These are phyloP conservation scores for Irineochytrium annulatum DNA, from an alignment of 192 early-diverging fungal species.

Conservation along the genomic window DNA sequence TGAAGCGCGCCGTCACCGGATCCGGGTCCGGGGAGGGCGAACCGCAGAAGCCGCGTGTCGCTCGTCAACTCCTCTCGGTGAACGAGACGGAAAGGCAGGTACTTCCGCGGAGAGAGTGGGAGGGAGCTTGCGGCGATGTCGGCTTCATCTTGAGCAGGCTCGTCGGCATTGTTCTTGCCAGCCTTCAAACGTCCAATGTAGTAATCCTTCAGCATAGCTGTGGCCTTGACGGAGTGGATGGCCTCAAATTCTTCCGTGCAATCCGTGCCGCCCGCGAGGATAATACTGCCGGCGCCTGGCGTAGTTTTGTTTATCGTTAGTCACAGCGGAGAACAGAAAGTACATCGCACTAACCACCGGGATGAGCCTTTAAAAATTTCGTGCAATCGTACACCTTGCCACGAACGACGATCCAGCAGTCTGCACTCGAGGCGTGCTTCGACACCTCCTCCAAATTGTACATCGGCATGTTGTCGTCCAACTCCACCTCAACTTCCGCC, in stretches of 20 bases:
- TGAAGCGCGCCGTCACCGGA: slow-evolving; percentile 34
- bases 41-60: slow-evolving; percentile 55
- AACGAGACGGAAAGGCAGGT: slow-evolving; percentile 4
- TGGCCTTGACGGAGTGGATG: slow-evolving; percentile 34
- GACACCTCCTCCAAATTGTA: slow-evolving; percentile 25
- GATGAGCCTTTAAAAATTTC: slow-evolving; percentile 32
- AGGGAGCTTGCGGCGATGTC: background rate
- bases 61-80: background rate
- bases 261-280: slow-evolving; percentile 38
- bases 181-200: slow-evolving; percentile 14
- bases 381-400: slow-evolving; percentile 39
- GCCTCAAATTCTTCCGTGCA: slow-evolving; percentile 39
- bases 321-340: background rate
- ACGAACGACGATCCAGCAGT: slow-evolving; percentile 44
- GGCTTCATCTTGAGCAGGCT: background rate
- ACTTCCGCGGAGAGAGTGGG: slow-evolving; percentile 3
- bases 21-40: slow-evolving; percentile 70
- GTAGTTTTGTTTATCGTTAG: background rate
- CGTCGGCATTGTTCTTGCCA: no score
- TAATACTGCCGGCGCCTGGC: slow-evolving; percentile 16
- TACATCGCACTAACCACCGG: slow-evolving; percentile 27
- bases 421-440: slow-evolving; percentile 39
- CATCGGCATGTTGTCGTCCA: background rate
- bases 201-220: slow-evolving; percentile 33
- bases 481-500: background rate